Conservation (phyloP, 805 yeast species). For the Teunomyces pallodes region DNA sequence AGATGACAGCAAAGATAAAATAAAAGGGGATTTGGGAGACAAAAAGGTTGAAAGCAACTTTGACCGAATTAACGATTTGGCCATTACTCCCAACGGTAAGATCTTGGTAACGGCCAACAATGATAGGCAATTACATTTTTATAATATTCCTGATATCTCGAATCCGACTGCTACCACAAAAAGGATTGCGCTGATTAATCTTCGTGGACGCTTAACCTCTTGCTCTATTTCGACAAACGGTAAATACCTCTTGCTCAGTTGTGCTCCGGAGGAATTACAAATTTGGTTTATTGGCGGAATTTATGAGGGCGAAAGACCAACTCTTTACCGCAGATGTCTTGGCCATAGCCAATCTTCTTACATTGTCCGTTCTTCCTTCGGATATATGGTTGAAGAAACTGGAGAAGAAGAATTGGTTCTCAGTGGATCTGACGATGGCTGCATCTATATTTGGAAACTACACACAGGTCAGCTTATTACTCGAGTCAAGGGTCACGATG, state of each 20-base stretch:
- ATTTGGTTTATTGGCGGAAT: slow-evolving; percentile 65
- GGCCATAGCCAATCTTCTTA: slow-evolving; percentile 73
- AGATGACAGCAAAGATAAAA: slow-evolving; percentile 1
- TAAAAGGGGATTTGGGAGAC: slow-evolving; percentile 1
- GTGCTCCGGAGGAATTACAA: slow-evolving; percentile 74
- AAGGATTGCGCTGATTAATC: slow-evolving; percentile 43
- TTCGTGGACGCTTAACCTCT: slow-evolving; percentile 63
- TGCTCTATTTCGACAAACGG: slow-evolving; percentile 56
- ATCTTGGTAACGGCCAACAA: slow-evolving; percentile 63
- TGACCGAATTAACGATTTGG: slow-evolving; percentile 63
- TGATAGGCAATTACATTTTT: slow-evolving; percentile 60
- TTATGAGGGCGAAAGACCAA: slow-evolving; percentile 4
- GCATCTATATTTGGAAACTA: slow-evolving; percentile 75
- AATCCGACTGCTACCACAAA: slow-evolving; percentile 32
- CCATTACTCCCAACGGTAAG: slow-evolving; percentile 63
- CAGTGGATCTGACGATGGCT: slow-evolving; percentile 84
- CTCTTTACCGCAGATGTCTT: slow-evolving; percentile 56
- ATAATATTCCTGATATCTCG: slow-evolving; percentile 43
- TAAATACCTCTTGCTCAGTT: slow-evolving; percentile 56
- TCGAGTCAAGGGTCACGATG: slow-evolving; percentile 59
- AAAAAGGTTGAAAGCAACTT: slow-evolving; percentile 23
- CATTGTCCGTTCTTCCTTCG: slow-evolving; percentile 75
- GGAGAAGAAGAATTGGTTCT: slow-evolving; percentile 61
- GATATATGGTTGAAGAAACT: slow-evolving; percentile 44
- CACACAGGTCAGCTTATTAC: slow-evolving; percentile 65